These are phyloP conservation scores for Colletotrichum sp. DNA, from an alignment of 2,329 filamentous ascomycete genomes.

Conservation along the genomic window DNA sequence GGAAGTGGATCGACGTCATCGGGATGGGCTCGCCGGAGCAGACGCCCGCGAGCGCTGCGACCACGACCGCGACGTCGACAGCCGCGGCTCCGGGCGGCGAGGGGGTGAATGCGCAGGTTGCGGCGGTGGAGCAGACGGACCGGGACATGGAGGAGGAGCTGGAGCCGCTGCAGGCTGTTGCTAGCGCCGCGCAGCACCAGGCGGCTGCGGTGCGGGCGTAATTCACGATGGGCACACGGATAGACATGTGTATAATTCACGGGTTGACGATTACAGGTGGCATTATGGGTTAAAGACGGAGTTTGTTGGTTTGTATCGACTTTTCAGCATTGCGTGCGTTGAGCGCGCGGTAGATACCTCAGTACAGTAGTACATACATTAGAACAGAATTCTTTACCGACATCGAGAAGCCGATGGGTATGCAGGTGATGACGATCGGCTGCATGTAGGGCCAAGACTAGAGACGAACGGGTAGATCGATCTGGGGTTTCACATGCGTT, in stretches of 20 bases:
- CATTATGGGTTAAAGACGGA: not conserved
- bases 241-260: not conserved
- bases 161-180: constrained; percentile 19
- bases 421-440: not conserved
- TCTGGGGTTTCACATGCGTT: constrained; percentile 1
- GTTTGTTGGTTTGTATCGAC: not conserved
- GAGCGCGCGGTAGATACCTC: constrained; percentile 5
- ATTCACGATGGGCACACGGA: not conserved
- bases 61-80: not conserved
- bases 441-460: not conserved
- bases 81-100: not conserved
- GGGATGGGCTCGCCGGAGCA: constrained; percentile 45
- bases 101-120: not conserved
- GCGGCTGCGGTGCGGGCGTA: not conserved
- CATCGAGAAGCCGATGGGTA: not conserved
- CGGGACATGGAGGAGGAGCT: constrained; percentile 22
- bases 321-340: constrained; percentile 1
- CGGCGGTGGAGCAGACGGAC: constrained; percentile 9
- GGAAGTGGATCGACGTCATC: constrained; percentile 59
- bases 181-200: constrained; percentile 6
- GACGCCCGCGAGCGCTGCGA: not conserved
- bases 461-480: not conserved
- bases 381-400: not conserved
- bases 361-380: not conserved
- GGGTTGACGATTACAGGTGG: not conserved